Evolutionary conservation across 2,329 filamentous ascomycete species (phyloP).

Genomic region (Diplocarpon rosae): DNA sequence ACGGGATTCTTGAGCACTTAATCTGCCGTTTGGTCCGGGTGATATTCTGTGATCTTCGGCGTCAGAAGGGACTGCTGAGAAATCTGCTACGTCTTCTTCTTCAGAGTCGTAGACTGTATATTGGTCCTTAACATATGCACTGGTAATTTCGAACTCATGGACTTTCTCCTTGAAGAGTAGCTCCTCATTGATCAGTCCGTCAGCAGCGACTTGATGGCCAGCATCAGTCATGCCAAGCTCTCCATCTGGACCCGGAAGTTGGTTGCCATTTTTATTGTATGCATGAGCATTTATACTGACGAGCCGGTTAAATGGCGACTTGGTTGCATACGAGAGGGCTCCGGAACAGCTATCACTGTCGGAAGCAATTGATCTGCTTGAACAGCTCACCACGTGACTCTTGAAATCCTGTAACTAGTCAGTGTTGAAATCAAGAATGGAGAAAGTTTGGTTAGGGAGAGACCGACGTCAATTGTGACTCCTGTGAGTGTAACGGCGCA

Average conservation of each 20-base stretch:
- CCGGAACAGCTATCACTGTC: conserved; percentile 15
- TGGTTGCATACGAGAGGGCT: too few relatives aligned
- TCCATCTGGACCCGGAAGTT: too few relatives aligned
- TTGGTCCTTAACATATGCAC: not conserved
- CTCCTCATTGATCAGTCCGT: too few relatives aligned
- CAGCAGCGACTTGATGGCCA: too few relatives aligned
- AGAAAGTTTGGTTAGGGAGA: not conserved
- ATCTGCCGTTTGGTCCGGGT: not conserved
- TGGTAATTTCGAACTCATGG: not conserved
- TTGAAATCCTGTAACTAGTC: conserved; percentile 21
- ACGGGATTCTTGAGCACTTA: not conserved
- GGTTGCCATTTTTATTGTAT: too few relatives aligned
- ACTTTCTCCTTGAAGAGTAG: too few relatives aligned
- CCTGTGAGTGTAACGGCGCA: conserved; percentile 7
- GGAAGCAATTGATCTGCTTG: conserved; percentile 8
- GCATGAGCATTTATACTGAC: too few relatives aligned
- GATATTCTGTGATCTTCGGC: not conserved
- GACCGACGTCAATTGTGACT: conserved; percentile 1
- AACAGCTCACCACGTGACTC: conserved; percentile 23
- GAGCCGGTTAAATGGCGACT: too few relatives aligned
- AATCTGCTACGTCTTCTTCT: not conserved
- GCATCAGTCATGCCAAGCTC: too few relatives aligned
- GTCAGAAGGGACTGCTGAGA: not conserved
- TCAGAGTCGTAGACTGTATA: conserved; percentile 1
- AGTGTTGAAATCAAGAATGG: conserved; percentile 12